Evolutionary conservation across 176 grass and related monocot genomes (phyloP).

Genomic region (Sorghum bicolor): DNA sequence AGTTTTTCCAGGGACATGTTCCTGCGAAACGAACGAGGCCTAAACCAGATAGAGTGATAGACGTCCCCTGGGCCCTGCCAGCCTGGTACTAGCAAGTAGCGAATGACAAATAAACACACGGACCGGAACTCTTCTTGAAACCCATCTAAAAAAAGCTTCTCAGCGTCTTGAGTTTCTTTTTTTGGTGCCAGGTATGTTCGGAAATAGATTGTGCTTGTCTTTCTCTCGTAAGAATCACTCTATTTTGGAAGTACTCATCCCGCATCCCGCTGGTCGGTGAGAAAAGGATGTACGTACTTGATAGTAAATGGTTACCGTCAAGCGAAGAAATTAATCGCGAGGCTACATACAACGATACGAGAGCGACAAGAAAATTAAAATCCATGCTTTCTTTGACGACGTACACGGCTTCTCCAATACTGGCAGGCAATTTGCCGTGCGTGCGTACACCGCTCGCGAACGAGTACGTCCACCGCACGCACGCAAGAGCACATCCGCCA

Average conservation of each 20-base stretch:
- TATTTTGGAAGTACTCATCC: neutral
- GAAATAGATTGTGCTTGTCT: neutral
- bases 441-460: neutral
- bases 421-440: neutral
- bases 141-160: neutral
- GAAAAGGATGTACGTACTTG: neutral
- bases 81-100: neutral
- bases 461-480: constrained; percentile 2
- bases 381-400: constrained; percentile 4
- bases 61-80: too few relatives aligned
- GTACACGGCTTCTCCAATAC: constrained; percentile 25
- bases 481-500: neutral
- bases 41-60: too few relatives aligned
- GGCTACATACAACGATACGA: neutral
- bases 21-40: too few relatives aligned
- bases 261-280: neutral
- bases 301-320: constrained; percentile 11
- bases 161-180: neutral
- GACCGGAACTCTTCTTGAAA: neutral
- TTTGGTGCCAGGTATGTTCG: neutral
- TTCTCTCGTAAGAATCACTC: neutral
- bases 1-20: too few relatives aligned
- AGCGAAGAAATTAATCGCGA: constrained; percentile 34
- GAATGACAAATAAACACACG: neutral
- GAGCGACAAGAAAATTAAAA: neutral